Evolutionary conservation across 352 stramenopile species (phyloP), one percentile per base, ranked within the genome.

Genomic region (Blastocystis sp.): DNA sequence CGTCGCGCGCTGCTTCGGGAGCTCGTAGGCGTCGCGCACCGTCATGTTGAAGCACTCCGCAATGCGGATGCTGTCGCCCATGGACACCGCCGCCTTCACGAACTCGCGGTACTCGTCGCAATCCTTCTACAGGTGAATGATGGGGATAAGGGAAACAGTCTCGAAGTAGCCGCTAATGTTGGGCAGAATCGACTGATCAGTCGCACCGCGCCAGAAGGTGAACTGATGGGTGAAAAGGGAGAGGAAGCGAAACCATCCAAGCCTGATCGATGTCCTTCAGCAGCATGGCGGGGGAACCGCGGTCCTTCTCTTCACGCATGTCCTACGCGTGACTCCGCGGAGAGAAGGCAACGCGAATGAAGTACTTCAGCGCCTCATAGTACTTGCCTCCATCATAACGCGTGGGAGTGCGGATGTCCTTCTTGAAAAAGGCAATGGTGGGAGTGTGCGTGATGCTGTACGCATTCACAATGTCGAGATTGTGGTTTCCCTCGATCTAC

Each of bases 41-140:
- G 64, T 79, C 64, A 79, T 88, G 65, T 88, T 79, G 42, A 88
- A 88, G 40, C 40, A 76, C 57, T 88, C 78, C n/a, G 60, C 78
- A 9, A 88, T 38, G 42, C 78, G 64, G 65, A 88, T 79, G 74
- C 74, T 84, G 60, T 88, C 78, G 14, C 78, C 78, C 68, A 88
- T 79, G 34, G 64, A 28, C 24, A 79, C 65, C 1, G 34, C 61
- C 14, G 64, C 64, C 45, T 88, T 59, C 57, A 70, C 57, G 38
- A 77, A 88, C 38, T 24, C 78, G 3, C 57, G 45, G 45, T 88
- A 88, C 68, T 76, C 78, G 40, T 88, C 78, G 34, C 60, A 77
- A 43, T 88, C 68, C 43, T 60, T 79, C 74, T 84, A 48, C 4
- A 21, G 38, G 17, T 84, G n/a, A 68, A 54, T 34, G 21, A 14